Conservation (phyloP, 2,329 filamentous ascomycete species). For the Sordariomycetes sp. region DNA sequence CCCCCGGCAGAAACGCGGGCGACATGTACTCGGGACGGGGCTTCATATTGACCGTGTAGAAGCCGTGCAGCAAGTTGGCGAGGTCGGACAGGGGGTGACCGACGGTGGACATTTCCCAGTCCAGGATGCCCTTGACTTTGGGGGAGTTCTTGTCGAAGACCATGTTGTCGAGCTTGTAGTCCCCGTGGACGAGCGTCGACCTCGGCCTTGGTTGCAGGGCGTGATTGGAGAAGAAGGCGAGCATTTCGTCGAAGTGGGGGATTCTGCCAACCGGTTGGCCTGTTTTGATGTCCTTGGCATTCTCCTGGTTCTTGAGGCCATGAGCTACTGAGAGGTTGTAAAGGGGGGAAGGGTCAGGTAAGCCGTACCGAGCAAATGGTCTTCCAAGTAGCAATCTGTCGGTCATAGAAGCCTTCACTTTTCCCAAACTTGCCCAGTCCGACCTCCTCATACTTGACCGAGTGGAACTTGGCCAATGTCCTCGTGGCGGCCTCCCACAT, state of each 20-base stretch:
- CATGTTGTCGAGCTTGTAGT: constrained; percentile 79
- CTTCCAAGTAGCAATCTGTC: constrained; percentile 73
- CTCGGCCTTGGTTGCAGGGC: constrained; percentile 65
- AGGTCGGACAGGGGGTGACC: constrained; percentile 81
- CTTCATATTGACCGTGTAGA: constrained; percentile 5
- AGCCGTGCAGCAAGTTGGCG: constrained; percentile 49
- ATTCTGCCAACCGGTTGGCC: constrained; percentile 63
- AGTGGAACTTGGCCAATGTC: constrained; percentile 75
- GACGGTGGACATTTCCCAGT: constrained; percentile 93
- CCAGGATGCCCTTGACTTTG: constrained; percentile 74
- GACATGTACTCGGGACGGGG: neutral
- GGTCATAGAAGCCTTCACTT: constrained; percentile 63
- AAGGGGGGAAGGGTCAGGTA: neutral
- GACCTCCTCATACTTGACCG: constrained; percentile 52
- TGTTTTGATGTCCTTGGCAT: constrained; percentile 62
- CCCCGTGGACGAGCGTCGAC: constrained; percentile 69
- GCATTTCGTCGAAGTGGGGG: constrained; percentile 70
- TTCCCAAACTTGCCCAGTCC: constrained; percentile 62
- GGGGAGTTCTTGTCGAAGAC: constrained; percentile 76
- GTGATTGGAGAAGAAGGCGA: constrained; percentile 60
- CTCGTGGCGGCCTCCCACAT: constrained; percentile 76
- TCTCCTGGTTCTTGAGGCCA: constrained; percentile 59
- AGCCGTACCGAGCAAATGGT: constrained; percentile 35
- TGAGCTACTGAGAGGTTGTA: neutral
- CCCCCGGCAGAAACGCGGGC: neutral